phyloP scores from a whole-genome alignment of 2,329 filamentous ascomycete species.

The Xylaria sp. region DNA sequence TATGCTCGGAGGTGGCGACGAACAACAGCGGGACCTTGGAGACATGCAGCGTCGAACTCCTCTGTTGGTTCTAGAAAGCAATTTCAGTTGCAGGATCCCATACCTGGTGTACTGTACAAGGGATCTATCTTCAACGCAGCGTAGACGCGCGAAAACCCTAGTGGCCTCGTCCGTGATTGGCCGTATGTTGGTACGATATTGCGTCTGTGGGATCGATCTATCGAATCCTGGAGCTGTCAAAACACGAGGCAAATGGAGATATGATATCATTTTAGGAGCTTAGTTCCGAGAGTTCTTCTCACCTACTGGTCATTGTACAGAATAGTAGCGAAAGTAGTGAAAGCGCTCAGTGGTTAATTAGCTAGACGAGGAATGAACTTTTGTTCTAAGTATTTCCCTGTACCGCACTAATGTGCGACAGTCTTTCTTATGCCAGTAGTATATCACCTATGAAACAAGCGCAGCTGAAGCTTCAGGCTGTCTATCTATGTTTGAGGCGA shows the following conservation, averaged over 20 bases:
- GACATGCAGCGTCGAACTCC: not conserved
- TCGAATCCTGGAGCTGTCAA: slow-evolving; percentile 7
- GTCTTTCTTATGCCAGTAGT: not conserved
- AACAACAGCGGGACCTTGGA: slow-evolving; percentile 12
- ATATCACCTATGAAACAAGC: slow-evolving; percentile 9
- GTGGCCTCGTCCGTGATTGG: slow-evolving; percentile 5
- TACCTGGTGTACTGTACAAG: slow-evolving; percentile 1
- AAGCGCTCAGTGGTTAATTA: too few relatives aligned
- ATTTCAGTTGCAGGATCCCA: slow-evolving; percentile 10
- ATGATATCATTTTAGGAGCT: not conserved
- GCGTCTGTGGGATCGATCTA: slow-evolving; percentile 11
- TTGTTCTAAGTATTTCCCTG: too few relatives aligned
- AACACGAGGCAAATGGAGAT: not conserved
- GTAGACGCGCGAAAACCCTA: not conserved
- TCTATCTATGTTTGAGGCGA: slow-evolving; percentile 11
- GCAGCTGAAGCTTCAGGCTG: slow-evolving; percentile 25
- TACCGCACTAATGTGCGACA: not conserved
- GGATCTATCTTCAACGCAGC: not conserved
- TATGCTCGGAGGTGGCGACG: slow-evolving; percentile 12
- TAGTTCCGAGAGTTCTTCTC: not conserved
- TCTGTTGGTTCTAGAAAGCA: slow-evolving; percentile 5
- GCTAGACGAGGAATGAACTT: too few relatives aligned
- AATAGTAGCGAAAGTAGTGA: not conserved
- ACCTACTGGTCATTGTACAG: not conserved
- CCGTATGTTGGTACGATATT: slow-evolving; percentile 18